A percentile compares a stretch with the other conserved stretches of the same genome.
Evolutionary conservation across 495 filamentous ascomycete species (phyloP).

Genomic region (Hypoxylon lenormandii): DNA sequence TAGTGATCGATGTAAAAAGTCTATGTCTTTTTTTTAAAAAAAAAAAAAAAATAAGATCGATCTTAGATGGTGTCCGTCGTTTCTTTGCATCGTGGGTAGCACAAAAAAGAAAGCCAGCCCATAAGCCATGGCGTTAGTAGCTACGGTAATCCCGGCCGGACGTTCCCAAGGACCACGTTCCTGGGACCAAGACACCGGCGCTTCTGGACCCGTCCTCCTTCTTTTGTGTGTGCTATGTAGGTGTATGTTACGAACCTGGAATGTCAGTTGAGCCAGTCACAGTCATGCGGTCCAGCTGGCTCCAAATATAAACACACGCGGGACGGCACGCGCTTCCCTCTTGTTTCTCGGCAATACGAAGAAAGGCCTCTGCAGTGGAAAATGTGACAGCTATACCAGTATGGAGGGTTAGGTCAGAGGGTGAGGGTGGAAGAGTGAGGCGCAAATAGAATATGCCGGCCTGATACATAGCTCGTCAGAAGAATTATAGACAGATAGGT

Average conservation of each 20-base stretch:
- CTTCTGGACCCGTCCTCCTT: slow-evolving; percentile 33
- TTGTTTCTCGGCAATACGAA: slow-evolving; percentile 14
- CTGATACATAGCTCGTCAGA: not conserved
- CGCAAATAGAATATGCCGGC: not conserved
- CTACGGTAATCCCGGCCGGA: slow-evolving; percentile 30
- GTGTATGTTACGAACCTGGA: not conserved
- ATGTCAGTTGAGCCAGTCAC: too few species aligned
- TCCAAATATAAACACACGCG: slow-evolving; percentile 20
- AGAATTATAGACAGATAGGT: too few species aligned
- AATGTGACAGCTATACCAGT: not conserved
- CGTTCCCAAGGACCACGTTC: slow-evolving; percentile 44
- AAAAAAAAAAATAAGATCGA: slow-evolving; percentile 26
- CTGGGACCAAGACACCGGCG: slow-evolving; percentile 37
- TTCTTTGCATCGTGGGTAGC: slow-evolving; percentile 44
- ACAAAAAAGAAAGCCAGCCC: slow-evolving; percentile 29
- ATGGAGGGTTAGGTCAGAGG: not conserved
- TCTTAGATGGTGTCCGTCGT: slow-evolving; percentile 37
- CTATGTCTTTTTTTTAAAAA: not conserved
- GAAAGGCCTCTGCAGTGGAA: not conserved
- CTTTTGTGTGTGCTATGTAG: not conserved
- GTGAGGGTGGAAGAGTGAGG: not conserved
- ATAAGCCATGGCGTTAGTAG: slow-evolving; percentile 22
- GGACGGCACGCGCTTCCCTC: slow-evolving; percentile 25
- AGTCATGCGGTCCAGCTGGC: not conserved
- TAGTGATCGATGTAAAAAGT: too few species aligned